These are phyloP conservation scores for Angomonas ambiguus DNA, from an alignment of 208 protist species.

Conservation along the genomic window DNA sequence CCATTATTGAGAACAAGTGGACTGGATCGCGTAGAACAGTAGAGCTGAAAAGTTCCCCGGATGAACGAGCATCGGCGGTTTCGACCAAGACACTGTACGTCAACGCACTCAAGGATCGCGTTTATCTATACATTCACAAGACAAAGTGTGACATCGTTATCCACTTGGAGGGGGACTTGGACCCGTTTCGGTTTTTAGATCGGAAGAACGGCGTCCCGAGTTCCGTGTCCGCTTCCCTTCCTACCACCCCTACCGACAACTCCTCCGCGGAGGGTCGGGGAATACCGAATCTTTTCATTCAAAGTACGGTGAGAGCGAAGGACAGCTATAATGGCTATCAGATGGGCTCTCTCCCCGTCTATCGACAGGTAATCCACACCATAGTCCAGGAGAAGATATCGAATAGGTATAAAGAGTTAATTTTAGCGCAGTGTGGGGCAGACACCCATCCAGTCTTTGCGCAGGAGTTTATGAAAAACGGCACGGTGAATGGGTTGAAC, in stretches of 20 bases:
- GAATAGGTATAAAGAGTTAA: constrained; percentile 25
- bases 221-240: no score
- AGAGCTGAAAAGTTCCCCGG: constrained; percentile 7
- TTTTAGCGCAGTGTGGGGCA: constrained; percentile 23
- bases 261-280: not conserved
- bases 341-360: constrained; percentile 41
- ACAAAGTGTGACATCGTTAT: constrained; percentile 42
- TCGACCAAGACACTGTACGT: constrained; percentile 22
- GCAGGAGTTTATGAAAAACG: constrained; percentile 59
- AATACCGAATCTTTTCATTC: constrained; percentile 16
- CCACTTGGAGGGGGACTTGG: constrained; percentile 35
- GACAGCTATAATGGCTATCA: constrained; percentile 57
- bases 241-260: not conserved
- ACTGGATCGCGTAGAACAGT: constrained; percentile 29
- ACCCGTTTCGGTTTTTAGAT: constrained; percentile 45
- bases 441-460: constrained; percentile 25
- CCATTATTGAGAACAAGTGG: constrained; percentile 57
- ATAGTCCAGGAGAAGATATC: constrained; percentile 30
- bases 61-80: not conserved
- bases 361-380: constrained; percentile 42
- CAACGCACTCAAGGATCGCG: constrained; percentile 51
- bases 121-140: constrained; percentile 60
- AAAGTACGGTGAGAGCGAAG: constrained; percentile 31
- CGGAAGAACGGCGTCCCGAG: constrained; percentile 10
- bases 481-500: constrained; percentile 30